phyloP scores from a whole-genome alignment of 768 basidiomycete species.

The Collybia sp. region DNA sequence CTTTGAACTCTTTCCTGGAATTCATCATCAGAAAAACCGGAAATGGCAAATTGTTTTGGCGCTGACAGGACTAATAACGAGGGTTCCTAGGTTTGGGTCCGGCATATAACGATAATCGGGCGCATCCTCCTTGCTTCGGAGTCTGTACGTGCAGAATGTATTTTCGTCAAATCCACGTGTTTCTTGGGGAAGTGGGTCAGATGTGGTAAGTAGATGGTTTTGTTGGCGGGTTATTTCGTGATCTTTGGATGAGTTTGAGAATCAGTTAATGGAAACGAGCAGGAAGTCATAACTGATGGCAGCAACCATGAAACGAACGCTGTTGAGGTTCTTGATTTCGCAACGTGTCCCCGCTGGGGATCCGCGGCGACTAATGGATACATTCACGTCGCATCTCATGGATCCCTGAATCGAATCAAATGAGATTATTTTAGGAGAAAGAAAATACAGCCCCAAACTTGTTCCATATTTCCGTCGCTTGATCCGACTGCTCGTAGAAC shows the following conservation, averaged over 20 bases:
- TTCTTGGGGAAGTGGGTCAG: slow-evolving; percentile 62
- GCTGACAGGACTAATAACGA: slow-evolving; percentile 51
- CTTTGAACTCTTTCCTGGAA: slow-evolving; percentile 57
- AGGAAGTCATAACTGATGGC: slow-evolving; percentile 66
- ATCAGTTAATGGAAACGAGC: not conserved
- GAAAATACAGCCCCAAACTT: slow-evolving; percentile 39
- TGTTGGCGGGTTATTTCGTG: slow-evolving; percentile 83
- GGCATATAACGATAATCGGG: slow-evolving; percentile 99
- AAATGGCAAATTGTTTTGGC: not conserved
- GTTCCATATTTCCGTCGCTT: slow-evolving; percentile 97
- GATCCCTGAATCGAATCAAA: slow-evolving; percentile 62
- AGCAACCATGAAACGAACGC: slow-evolving; percentile 74
- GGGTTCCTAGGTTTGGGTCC: slow-evolving; percentile 84
- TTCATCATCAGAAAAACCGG: not conserved
- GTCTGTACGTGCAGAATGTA: slow-evolving; percentile 71
- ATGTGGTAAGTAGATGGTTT: slow-evolving; percentile 36
- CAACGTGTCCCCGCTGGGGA: slow-evolving; percentile 74
- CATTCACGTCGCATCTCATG: slow-evolving; percentile 91
- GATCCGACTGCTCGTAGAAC: slow-evolving; percentile 79
- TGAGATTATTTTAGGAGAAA: not conserved
- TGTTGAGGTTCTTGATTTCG: slow-evolving; percentile 97
- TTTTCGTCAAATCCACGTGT: slow-evolving; percentile 89
- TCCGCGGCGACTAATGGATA: slow-evolving; percentile 76
- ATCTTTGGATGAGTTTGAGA: slow-evolving; percentile 35
- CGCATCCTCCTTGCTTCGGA: slow-evolving; percentile 89